phyloP scores from a whole-genome alignment of 2,329 filamentous ascomycete species.

The Fusarium sp. region DNA sequence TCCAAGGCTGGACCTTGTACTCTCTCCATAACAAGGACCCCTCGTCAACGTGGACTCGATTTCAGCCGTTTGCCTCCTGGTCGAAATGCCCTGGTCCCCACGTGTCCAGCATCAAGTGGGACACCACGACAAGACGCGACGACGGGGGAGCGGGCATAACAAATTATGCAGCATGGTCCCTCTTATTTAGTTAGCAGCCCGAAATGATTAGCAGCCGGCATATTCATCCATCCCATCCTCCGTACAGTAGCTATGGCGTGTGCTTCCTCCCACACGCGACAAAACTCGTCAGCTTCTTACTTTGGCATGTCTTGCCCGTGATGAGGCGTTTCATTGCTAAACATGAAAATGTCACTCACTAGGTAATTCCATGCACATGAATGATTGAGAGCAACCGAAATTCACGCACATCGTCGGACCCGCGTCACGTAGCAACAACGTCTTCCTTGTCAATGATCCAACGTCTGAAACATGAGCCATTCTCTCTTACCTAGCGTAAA shows the following conservation, averaged over 20 bases:
- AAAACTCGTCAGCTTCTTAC: neutral
- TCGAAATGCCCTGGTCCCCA: conserved; percentile 15
- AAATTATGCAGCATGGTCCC: conserved; percentile 25
- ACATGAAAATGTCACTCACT: conserved; percentile 8
- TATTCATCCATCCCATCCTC: neutral
- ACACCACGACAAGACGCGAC: neutral
- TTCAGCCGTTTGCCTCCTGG: neutral
- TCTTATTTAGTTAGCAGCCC: conserved; percentile 9
- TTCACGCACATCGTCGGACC: conserved; percentile 5
- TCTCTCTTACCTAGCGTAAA: neutral
- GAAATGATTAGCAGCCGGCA: conserved; percentile 6
- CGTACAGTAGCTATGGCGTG: neutral
- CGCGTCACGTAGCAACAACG: neutral
- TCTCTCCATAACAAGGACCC: neutral
- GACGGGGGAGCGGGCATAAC: conserved; percentile 2
- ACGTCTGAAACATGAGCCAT: conserved; percentile 21
- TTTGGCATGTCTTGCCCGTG: conserved; percentile 4
- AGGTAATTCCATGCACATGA: neutral
- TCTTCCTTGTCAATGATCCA: conserved; percentile 20
- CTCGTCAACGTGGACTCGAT: conserved; percentile 7
- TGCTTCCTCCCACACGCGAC: conserved; percentile 8
- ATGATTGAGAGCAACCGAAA: too few species aligned
- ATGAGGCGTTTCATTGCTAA: conserved; percentile 23
- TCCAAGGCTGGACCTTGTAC: neutral
- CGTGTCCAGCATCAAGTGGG: conserved; percentile 38